phyloP scores from a whole-genome alignment of 306 rosid genomes.

The Malus fusca region DNA sequence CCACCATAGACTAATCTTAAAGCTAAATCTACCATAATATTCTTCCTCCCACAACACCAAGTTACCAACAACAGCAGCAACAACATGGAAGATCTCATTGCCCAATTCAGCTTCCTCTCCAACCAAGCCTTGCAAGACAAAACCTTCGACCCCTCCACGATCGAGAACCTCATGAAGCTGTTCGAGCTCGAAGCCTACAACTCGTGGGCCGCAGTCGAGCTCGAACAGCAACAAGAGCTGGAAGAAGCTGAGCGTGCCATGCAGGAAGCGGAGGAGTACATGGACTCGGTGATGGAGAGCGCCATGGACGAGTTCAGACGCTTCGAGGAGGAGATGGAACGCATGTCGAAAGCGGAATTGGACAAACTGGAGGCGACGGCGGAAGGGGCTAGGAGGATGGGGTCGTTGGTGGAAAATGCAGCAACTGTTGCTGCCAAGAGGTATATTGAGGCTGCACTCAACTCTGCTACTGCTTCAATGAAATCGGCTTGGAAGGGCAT shows the following conservation, averaged over 20 bases:
- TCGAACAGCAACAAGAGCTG: constrained; percentile 42
- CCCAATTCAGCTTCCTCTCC: constrained; percentile 68
- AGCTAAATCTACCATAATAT: not conserved
- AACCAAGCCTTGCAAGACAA: constrained; percentile 63
- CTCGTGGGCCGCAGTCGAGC: constrained; percentile 81
- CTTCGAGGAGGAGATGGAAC: constrained; percentile 65
- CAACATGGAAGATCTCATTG: constrained; percentile 65
- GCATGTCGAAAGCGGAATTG: constrained; percentile 37
- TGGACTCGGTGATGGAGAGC: constrained; percentile 70
- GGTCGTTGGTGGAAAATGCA: constrained; percentile 58
- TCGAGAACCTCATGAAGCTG: constrained; percentile 72
- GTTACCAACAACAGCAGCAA: too few relatives aligned
- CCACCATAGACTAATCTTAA: not conserved
- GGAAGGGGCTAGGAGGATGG: constrained; percentile 68
- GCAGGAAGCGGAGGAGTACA: constrained; percentile 58
- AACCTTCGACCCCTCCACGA: constrained; percentile 69
- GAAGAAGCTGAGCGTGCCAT: constrained; percentile 48
- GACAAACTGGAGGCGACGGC: constrained; percentile 38
- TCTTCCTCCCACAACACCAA: not conserved
- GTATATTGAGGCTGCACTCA: constrained; percentile 67
- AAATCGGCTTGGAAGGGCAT: constrained; percentile 84
- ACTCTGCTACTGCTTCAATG: constrained; percentile 82
- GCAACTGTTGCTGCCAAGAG: constrained; percentile 64
- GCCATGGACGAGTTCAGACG: constrained; percentile 86
- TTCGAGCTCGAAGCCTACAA: constrained; percentile 94